A percentile compares a stretch with the other conserved stretches of the same genome.
phyloP scores from a whole-genome alignment of 1,284 basidiomycete genomes.

The Ustilago lituana region DNA sequence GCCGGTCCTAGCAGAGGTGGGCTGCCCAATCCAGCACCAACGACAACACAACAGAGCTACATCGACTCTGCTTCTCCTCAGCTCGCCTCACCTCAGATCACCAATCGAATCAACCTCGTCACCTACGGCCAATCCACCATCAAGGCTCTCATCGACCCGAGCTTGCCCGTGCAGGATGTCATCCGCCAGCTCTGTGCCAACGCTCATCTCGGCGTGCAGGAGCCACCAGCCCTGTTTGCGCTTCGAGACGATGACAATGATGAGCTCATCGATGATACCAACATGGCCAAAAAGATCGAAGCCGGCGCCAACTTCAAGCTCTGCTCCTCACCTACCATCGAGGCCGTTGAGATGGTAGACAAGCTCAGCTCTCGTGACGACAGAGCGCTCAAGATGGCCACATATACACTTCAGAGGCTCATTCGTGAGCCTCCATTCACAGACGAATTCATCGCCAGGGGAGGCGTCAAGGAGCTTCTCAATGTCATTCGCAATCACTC shows the following conservation, averaged over 20 bases:
- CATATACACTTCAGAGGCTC: constrained; percentile 84
- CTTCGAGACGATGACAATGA: constrained; percentile 83
- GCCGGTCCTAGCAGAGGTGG: constrained; percentile 21
- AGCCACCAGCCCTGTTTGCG: constrained; percentile 82
- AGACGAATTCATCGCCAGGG: constrained; percentile 81
- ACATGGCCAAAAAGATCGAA: constrained; percentile 61
- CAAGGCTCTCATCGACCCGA: constrained; percentile 58
- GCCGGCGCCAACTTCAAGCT: constrained; percentile 69
- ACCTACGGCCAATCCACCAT: constrained; percentile 58
- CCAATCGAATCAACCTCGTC: constrained; percentile 57
- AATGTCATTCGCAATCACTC: constrained; percentile 63
- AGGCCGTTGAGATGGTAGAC: constrained; percentile 81
- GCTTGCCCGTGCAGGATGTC: constrained; percentile 54
- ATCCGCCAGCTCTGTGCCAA: constrained; percentile 67
- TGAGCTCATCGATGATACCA: constrained; percentile 82
- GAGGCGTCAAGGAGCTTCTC: constrained; percentile 71
- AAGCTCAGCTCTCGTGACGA: constrained; percentile 77
- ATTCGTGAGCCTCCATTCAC: constrained; percentile 91
- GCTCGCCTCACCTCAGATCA: constrained; percentile 21
- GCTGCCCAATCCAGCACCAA: constrained; percentile 6
- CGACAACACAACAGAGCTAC: constrained; percentile 13
- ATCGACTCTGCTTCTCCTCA: constrained; percentile 17
- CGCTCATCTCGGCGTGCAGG: constrained; percentile 78
- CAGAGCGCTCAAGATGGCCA: constrained; percentile 74
- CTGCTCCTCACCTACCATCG: constrained; percentile 81